A percentile compares a stretch with the other conserved stretches of the same genome.
These are phyloP conservation scores for Scheffersomyces spartinae DNA, from an alignment of 805 yeast genomes.

Conservation along the genomic window DNA sequence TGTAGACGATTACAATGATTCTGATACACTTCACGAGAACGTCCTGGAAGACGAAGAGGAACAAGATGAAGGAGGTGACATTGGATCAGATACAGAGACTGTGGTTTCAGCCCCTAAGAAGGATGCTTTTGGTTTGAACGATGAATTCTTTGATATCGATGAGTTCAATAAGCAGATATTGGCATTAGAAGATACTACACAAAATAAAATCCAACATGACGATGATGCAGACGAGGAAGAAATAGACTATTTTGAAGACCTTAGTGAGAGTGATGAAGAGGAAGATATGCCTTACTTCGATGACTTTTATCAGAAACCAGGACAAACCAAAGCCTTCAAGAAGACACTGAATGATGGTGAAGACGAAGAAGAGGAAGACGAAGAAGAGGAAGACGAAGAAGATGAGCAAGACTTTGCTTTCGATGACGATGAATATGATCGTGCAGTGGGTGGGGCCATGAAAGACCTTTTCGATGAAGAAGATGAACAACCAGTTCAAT, in stretches of 20 bases:
- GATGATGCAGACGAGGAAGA: slow-evolving; percentile 28
- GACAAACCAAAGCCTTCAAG: slow-evolving; percentile 3
- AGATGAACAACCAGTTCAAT: slow-evolving; percentile 13
- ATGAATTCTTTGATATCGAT: slow-evolving; percentile 75
- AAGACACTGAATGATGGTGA: slow-evolving; percentile 5
- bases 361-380: slow-evolving; percentile 6
- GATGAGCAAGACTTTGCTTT: slow-evolving; percentile 18
- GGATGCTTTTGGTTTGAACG: slow-evolving; percentile 63
- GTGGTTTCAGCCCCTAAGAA: slow-evolving; percentile 15
- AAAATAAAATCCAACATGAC: slow-evolving; percentile 17
- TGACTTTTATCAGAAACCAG: slow-evolving; percentile 39
- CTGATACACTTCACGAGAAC: slow-evolving; percentile 12
- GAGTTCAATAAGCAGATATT: slow-evolving; percentile 70
- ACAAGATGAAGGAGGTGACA: slow-evolving; percentile 15
- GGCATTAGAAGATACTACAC: slow-evolving; percentile 40
- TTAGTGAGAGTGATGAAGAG: slow-evolving; percentile 26
- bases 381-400: slow-evolving; percentile 26
- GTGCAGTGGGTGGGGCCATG: slow-evolving; percentile 49
- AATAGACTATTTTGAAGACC: slow-evolving; percentile 28
- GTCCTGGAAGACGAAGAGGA: slow-evolving; percentile 11
- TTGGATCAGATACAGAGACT: slow-evolving; percentile 9
- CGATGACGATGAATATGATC: slow-evolving; percentile 50
- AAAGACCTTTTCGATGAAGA: slow-evolving; percentile 42
- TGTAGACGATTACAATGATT: slow-evolving; percentile 7
- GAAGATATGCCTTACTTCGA: slow-evolving; percentile 51